Percentiles rank a stretch among this genome's conserved stretches.
phyloP scores from a whole-genome alignment of 352 stramenopile species.

The Peronospora destructor region DNA sequence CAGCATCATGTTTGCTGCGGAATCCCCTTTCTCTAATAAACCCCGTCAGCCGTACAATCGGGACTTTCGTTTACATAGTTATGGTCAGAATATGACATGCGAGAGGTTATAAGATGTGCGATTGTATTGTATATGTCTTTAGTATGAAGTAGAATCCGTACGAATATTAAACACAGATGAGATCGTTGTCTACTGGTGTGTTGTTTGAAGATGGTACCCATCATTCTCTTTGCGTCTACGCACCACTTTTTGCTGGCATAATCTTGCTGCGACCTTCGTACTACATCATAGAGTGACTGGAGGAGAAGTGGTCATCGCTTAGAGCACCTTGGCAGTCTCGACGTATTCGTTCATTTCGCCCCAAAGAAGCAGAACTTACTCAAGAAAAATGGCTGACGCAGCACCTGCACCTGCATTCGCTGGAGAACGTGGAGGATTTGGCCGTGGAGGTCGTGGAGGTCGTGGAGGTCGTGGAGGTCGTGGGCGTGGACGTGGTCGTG shows the following conservation, averaged over 20 bases:
- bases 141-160: neutral
- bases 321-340: neutral
- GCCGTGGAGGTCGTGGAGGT: conserved; percentile 84
- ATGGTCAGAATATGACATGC: neutral
- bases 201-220: conserved; percentile 5
- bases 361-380: conserved; percentile 44
- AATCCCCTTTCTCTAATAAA: conserved; percentile 24
- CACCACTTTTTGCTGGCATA: neutral
- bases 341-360: conserved; percentile 84
- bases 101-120: neutral
- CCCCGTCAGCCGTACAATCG: conserved; percentile 18
- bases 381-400: conserved; percentile 68
- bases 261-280: conserved; percentile 24
- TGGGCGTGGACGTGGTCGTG: conserved; percentile 77
- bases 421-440: conserved; percentile 92
- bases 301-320: conserved; percentile 8
- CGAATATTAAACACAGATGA: neutral
- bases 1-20: conserved; percentile 25
- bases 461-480: conserved; percentile 67
- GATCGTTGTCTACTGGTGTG: neutral
- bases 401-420: conserved; percentile 40
- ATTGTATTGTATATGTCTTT: neutral
- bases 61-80: conserved; percentile 4
- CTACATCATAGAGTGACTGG: conserved; percentile 35
- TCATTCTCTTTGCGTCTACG: conserved; percentile 1